Base-by-base conservation (phyloP, 176 grass and related monocot species). In the Hordeum marinum region DNA sequence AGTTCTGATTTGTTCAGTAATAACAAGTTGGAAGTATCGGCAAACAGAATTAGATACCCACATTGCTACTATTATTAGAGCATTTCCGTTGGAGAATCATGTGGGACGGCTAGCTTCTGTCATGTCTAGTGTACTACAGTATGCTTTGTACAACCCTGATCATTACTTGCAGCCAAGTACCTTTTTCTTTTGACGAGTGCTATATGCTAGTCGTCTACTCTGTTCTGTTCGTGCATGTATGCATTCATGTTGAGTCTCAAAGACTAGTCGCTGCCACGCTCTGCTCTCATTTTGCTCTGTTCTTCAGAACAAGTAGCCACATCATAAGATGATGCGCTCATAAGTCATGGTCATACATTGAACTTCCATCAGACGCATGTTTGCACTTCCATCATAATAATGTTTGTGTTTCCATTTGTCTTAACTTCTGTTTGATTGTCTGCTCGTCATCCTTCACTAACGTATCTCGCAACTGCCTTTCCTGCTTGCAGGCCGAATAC, bases 401-500 rank as follows among this genome's bases (percentile, higher is more conserved):
- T 54, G 50, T 54, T 54, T 54, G 50, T 35, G 23, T 4, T 69
- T 68, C 62, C 40, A 2, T 43, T 41, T 27, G 15, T 72, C 23
- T 40, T 69, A 18, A 40, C 26, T 21, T 45, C 0, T 15, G 69
- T 45, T 26, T 17, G n/a, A 72, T 17, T 72, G 39, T 75, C 27
- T 34, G 15, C 4, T 75, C 27, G 4, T 34, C 8, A 75, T 11
- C 20, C 2, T 7, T 65, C 8, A 75, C 64, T 83, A 23, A 84
- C 31, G 41, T 55, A 60, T n/a, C 46, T 48, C 35, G 68, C 54
- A 23, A 7, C 73, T 50, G 79, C 7, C 27, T 69, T 69, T 68
- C 18, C 12, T 63, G 20, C 3, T 81, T 84, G 68, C 87, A 94
- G 95, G 90, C 87, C 14, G 85, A 97, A 87, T 94, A 97, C 90